These are phyloP conservation scores for Candida ulmi DNA, from an alignment of 805 yeast genomes.

Conservation along the genomic window DNA sequence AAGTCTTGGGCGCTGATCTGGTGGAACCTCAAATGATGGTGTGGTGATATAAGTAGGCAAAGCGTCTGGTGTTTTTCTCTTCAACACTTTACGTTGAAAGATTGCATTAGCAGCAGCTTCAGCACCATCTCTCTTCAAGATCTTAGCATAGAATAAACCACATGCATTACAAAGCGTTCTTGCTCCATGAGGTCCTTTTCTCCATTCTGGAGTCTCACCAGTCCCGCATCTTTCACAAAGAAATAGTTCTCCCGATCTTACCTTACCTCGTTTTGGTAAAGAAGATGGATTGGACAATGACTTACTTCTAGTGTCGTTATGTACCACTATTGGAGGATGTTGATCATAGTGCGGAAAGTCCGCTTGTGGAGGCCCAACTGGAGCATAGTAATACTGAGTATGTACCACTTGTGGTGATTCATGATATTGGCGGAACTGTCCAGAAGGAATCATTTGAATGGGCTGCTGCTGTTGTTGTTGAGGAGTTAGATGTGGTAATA, in stretches of 20 bases:
- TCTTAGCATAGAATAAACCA: slow-evolving; percentile 68
- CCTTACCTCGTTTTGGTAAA: background rate
- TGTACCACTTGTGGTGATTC: too few species aligned
- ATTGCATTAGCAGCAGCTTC: slow-evolving; percentile 23
- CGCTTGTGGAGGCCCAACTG: too few species aligned
- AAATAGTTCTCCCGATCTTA: background rate
- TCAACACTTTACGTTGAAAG: slow-evolving; percentile 6
- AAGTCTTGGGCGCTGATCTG: background rate
- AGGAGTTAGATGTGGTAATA: too few species aligned
- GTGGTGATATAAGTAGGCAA: slow-evolving; percentile 4
- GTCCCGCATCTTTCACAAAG: slow-evolving; percentile 45
- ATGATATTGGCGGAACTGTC: too few species aligned
- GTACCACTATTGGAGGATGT: too few species aligned
- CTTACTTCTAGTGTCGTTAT: too few species aligned
- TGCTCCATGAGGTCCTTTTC: slow-evolving; percentile 75
- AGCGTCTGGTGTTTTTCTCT: slow-evolving; percentile 5
- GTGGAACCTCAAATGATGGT: background rate
- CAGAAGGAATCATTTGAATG: too few species aligned
- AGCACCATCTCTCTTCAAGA: slow-evolving; percentile 40
- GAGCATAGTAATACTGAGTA: too few species aligned
- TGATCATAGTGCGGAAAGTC: background rate
- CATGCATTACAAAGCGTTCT: slow-evolving; percentile 80
- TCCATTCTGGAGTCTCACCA: slow-evolving; percentile 74
- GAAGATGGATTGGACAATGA: background rate
- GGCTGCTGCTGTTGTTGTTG: too few species aligned